phyloP scores from a whole-genome alignment of 2,329 filamentous ascomycete species.

The Trichoderma sp. region DNA sequence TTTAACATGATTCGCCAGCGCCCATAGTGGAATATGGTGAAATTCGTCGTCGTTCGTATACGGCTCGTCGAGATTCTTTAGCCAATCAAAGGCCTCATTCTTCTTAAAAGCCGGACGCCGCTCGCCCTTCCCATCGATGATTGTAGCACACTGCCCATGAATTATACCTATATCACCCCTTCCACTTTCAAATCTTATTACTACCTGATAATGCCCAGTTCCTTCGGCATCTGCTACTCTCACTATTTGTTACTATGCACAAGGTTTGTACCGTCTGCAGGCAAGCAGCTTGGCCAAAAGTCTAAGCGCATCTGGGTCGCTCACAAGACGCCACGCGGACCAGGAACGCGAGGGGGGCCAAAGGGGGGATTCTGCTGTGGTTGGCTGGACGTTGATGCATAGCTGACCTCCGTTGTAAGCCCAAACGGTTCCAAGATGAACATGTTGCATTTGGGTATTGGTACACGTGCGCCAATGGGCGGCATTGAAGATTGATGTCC shows the following conservation, averaged over 20 bases:
- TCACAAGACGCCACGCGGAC: neutral
- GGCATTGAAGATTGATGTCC: too few relatives aligned
- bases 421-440: too few relatives aligned
- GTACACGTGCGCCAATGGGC: too few relatives aligned
- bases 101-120: slow-evolving; percentile 40
- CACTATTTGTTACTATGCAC: too few relatives aligned
- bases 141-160: too few relatives aligned
- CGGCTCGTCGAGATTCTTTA: slow-evolving; percentile 50
- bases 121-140: slow-evolving; percentile 24
- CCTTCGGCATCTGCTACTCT: too few relatives aligned
- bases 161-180: too few relatives aligned
- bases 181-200: too few relatives aligned
- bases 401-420: too few relatives aligned
- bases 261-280: too few relatives aligned
- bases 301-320: neutral
- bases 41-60: slow-evolving; percentile 52
- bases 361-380: neutral
- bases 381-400: neutral
- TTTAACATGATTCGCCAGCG: slow-evolving; percentile 49
- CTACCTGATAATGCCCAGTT: too few relatives aligned
- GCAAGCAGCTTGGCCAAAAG: neutral
- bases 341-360: neutral
- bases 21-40: slow-evolving; percentile 50
- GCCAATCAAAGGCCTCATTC: slow-evolving; percentile 58
- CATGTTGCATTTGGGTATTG: too few relatives aligned